phyloP scores from a whole-genome alignment of 2,329 filamentous ascomycete species.

The Hymenoscyphus occultus region DNA sequence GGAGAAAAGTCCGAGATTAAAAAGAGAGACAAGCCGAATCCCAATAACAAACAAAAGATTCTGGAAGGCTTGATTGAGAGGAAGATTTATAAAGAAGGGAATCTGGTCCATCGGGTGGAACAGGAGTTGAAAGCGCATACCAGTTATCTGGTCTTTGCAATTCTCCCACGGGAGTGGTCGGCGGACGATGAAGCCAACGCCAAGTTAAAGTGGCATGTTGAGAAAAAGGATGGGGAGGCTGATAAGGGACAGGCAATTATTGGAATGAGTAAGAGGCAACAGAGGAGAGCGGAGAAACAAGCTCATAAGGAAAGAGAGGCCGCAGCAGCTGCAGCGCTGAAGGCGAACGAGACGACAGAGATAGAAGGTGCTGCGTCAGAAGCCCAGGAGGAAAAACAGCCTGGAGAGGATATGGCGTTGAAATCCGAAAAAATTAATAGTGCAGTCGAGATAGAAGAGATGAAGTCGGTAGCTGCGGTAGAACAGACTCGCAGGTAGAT shows the following conservation, averaged over 20 bases:
- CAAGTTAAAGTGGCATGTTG: constrained; percentile 52
- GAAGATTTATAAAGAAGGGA: constrained; percentile 72
- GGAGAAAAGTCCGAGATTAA: constrained; percentile 31
- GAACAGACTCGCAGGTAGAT: background rate
- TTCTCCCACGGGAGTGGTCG: constrained; percentile 83
- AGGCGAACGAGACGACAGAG: constrained; percentile 3
- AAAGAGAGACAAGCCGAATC: constrained; percentile 36
- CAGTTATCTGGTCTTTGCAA: constrained; percentile 91
- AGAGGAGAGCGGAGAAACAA: constrained; percentile 29
- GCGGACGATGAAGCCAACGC: constrained; percentile 74
- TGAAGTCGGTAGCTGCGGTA: background rate
- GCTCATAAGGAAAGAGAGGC: constrained; percentile 21
- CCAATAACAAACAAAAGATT: constrained; percentile 35
- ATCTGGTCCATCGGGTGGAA: constrained; percentile 77
- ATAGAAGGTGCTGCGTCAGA: too few species aligned
- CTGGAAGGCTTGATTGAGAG: constrained; percentile 37
- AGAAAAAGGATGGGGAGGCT: constrained; percentile 24
- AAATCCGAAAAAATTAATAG: too few species aligned
- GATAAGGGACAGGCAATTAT: constrained; percentile 16
- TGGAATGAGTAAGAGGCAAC: constrained; percentile 28
- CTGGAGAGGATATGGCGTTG: too few species aligned
- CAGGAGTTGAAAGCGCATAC: constrained; percentile 92
- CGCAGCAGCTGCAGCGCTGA: constrained; percentile 1
- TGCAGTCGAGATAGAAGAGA: background rate
- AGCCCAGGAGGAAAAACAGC: too few species aligned